Evolutionary conservation across 164 flowering plant genomes (phyloP), one percentile per base, ranked within the genome.

Genomic region (Chimonanthus praecox): DNA sequence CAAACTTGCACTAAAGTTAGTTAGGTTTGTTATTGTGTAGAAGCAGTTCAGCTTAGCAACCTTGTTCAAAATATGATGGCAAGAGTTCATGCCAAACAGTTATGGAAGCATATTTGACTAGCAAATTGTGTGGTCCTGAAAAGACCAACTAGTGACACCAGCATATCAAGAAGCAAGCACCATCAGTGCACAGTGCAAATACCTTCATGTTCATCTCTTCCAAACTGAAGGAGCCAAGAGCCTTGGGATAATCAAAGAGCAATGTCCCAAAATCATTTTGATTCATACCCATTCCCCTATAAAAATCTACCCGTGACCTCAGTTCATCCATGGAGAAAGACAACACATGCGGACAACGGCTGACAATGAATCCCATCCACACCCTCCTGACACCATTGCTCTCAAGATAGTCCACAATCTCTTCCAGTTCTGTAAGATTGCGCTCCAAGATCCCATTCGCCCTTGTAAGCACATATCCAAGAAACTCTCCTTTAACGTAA

Each of bases 201-300:
- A 95, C 99, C 99, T 95, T 95, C 73, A 76, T 77, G 15, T 80
- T 87, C 99, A 95, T 95, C 75, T 90, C 98, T 77, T 91, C 89
- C 61, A 95, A 58, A 70, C 88, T 82, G 48, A 83, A 87, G 79
- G 44, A 82, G 60, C 99, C 99, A 74, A 95, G 87, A 33, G 83
- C 87, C 78, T 85, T 85, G 45, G 99, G 97, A 80, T 73, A 92
- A 74, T 91, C 97, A 75, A 84, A 91, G 58, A 92, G 90, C 98
- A 95, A 92, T 5, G 97, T 93, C 62, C 97, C 99, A 81, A 95
- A 95, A 80, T 92, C 98, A 69, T 82, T 85, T 77, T 82, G 82
- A 76, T 83, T 78, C 90, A 95, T 87, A 13, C 97, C 94, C 97
- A 95, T 83, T 76, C 85, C 83, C 78, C 87, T 67, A 83, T 81